Conservation (phyloP, 176 grass and related monocot species). For the Raddia distichophylla region DNA sequence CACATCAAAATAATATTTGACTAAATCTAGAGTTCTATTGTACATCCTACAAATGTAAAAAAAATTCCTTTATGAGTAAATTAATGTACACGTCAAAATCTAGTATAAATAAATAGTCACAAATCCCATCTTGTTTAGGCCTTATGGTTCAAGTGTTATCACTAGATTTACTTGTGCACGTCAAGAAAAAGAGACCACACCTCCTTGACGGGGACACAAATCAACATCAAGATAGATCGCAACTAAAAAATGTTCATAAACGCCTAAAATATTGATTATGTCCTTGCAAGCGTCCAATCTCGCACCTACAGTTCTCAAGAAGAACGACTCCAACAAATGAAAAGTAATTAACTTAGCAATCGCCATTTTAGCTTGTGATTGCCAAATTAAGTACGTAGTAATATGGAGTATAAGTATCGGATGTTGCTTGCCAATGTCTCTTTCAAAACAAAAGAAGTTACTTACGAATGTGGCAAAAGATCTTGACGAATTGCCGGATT, state of each 20-base stretch:
- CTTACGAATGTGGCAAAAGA: slow-evolving; percentile 34
- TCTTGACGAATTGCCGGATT: slow-evolving; percentile 33
- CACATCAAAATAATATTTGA: no score
- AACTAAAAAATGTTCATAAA: neutral
- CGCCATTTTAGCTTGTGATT: neutral
- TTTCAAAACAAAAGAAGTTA: slow-evolving; percentile 6
- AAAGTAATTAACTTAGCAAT: neutral
- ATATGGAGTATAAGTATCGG: neutral
- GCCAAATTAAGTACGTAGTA: neutral
- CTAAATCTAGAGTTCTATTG: no score
- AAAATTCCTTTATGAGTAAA: no score
- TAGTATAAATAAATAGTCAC: neutral
- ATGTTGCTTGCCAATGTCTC: slow-evolving; percentile 29
- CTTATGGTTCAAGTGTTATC: neutral
- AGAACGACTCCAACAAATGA: neutral
- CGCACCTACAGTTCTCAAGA: neutral
- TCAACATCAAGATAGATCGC: neutral
- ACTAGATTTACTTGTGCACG: neutral
- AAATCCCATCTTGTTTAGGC: neutral
- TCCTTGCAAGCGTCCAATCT: neutral
- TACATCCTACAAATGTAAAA: no score
- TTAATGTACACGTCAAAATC: no score
- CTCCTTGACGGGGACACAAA: neutral
- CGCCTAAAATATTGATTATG: neutral
- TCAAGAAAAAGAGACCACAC: neutral